Evolutionary conservation across 331 rosid species (phyloP).

Genomic region (Erythrophleum ivorense): DNA sequence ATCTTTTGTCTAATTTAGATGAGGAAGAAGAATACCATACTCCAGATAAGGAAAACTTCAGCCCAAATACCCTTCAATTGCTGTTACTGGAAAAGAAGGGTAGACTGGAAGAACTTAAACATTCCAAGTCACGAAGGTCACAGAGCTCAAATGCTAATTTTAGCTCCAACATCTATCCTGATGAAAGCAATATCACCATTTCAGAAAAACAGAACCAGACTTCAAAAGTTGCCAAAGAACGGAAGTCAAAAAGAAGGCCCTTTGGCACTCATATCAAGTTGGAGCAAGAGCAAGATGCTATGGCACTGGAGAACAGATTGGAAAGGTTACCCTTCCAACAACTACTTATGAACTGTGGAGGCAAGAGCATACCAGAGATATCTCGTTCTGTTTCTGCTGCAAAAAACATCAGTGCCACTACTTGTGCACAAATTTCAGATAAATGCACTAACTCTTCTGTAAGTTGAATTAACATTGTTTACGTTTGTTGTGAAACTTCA

Average conservation of each 20-base stretch:
- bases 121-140: slow-evolving; percentile 43
- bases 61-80: slow-evolving; percentile 56
- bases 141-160: slow-evolving; percentile 39
- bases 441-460: slow-evolving; percentile 44
- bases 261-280: slow-evolving; percentile 42
- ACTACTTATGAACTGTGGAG: slow-evolving; percentile 38
- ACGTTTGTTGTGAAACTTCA: slow-evolving; percentile 27
- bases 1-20: slow-evolving; percentile 33
- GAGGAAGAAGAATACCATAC: slow-evolving; percentile 62
- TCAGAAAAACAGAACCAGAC: slow-evolving; percentile 60
- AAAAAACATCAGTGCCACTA: slow-evolving; percentile 39
- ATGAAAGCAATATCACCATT: slow-evolving; percentile 40
- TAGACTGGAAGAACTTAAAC: slow-evolving; percentile 46
- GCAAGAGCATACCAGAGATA: slow-evolving; percentile 41
- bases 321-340: slow-evolving; percentile 72
- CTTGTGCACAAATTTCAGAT: slow-evolving; percentile 42
- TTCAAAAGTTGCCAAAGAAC: slow-evolving; percentile 48
- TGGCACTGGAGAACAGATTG: slow-evolving; percentile 37
- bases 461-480: slow-evolving; percentile 40
- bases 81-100: slow-evolving; percentile 57
- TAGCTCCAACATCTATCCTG: slow-evolving; percentile 42
- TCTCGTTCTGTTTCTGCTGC: slow-evolving; percentile 45
- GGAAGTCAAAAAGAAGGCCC: slow-evolving; percentile 41
- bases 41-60: slow-evolving; percentile 73
- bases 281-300: slow-evolving; percentile 41